Evolutionary conservation across 768 basidiomycete species (phyloP).

Genomic region (Cystofilobasidium capitatum): DNA sequence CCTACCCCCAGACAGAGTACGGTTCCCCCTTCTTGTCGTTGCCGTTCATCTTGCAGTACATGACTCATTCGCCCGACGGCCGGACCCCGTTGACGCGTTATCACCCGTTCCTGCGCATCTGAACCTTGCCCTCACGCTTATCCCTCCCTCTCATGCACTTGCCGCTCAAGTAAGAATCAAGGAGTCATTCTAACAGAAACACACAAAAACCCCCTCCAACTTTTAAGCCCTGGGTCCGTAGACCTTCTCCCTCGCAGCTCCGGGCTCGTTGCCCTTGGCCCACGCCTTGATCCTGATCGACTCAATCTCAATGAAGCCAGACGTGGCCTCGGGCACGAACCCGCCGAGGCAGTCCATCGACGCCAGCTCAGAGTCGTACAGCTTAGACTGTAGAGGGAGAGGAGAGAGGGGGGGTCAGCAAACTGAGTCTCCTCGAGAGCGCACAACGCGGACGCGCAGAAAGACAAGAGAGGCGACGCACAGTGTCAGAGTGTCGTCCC

Average conservation of each 20-base stretch:
- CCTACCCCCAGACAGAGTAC: no score
- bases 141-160: no score
- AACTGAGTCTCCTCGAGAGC: not conserved
- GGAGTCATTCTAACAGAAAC: no score
- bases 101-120: no score
- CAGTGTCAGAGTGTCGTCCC: conserved; percentile 80
- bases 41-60: no score
- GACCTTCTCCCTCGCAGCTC: not conserved
- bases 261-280: conserved; percentile 36
- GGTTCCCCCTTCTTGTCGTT: no score
- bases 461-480: conserved; percentile 36
- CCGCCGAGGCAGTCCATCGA: conserved; percentile 99
- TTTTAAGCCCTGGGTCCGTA: not conserved
- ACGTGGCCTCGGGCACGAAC: conserved; percentile 66
- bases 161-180: no score
- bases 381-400: conserved; percentile 48
- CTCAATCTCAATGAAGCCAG: conserved; percentile 56
- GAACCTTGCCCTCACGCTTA: no score
- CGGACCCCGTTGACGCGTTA: no score
- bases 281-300: conserved; percentile 97
- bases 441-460: not conserved
- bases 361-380: conserved; percentile 89
- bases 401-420: not conserved
- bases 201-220: no score
- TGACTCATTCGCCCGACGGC: no score